Base-by-base conservation (phyloP, 768 basidiomycete species). In the Leccinellum albellum region DNA sequence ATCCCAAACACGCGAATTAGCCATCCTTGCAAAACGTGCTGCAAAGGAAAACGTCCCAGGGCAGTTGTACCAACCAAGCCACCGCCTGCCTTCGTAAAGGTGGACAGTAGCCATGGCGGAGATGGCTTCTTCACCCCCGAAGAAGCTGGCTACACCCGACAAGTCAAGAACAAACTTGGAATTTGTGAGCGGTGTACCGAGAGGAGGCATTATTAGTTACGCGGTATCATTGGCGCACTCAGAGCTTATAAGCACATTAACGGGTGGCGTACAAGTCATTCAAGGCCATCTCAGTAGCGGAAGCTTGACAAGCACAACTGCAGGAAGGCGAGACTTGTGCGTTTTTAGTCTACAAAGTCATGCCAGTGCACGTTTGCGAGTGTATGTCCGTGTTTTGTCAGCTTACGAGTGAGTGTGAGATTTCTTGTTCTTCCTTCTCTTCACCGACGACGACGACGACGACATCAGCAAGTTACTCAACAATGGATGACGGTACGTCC, bases 401-500 rank as follows among this genome's bases (percentile, higher is more conserved):
- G n/a, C 32, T 13, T 8, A 23, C 21, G 45, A 46, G 23, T 13
- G n/a, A 37, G 6, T 45, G 44, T 32, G 48, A 44, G 45, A 53
- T 54, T 29, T 17, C 9, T 17, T 0, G 44, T 24, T 35, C 53
- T 31, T 17, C 24, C 7, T 6, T 48, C 46, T 23, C 51, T 29
- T 56, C 46, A 21, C 31, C 50, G 42, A 57, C 61, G 35, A 51
- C 63, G 52, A 55, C 70, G 50, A 55, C 70, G 58, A 31, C 71
- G 66, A 66, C 32, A 32, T 32, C 40, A 42, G 12, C 24, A 72
- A 68, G 58, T 55, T 53, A 64, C 50, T 63, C 77, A 77, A 73
- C 71, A 67, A 79, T 79, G 78, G 78, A 79, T 80, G 79, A 88
- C 85, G 87, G 87, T 88, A 88, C 87, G 87, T 88, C 77, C 71